Evolutionary conservation across 192 early-diverging fungal species (phyloP).

Genomic region (Backusella australiensis): DNA sequence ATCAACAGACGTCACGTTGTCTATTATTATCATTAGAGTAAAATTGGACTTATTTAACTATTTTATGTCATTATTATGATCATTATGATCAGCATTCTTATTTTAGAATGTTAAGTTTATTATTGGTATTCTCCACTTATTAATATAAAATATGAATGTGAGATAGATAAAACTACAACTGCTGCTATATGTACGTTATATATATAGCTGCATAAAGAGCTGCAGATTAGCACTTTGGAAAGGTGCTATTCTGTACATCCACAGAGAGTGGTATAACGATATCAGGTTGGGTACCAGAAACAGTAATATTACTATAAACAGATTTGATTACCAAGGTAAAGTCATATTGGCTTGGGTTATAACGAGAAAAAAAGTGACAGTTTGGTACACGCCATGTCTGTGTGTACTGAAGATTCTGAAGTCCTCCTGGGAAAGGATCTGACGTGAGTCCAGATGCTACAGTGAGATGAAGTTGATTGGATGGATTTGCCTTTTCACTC

Average conservation of each 20-base stretch:
- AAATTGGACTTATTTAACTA: not conserved
- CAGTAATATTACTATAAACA: not conserved
- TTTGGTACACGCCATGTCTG: conserved; percentile 15
- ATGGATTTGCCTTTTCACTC: not conserved
- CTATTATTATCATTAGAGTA: not conserved
- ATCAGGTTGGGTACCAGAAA: not conserved
- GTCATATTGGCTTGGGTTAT: conserved; percentile 7
- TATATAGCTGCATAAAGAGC: not conserved
- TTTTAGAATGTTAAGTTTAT: not conserved
- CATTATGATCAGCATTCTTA: not conserved
- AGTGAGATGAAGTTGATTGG: not conserved
- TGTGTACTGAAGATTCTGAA: conserved; percentile 6
- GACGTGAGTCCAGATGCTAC: not conserved
- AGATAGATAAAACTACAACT: not conserved
- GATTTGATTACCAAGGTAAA: conserved; percentile 7
- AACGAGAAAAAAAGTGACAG: conserved; percentile 26
- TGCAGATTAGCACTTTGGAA: conserved; percentile 5
- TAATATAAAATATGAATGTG: not conserved
- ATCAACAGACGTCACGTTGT: not conserved
- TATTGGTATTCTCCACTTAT: not conserved
- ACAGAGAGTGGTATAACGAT: conserved; percentile 7
- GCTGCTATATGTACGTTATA: not conserved
- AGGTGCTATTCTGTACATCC: not conserved
- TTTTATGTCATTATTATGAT: not conserved
- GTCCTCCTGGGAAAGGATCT: conserved; percentile 5